Evolutionary conservation across 164 flowering plant genomes (phyloP), one percentile per base, ranked within the genome.

Genomic region (Liriodendron chinense): DNA sequence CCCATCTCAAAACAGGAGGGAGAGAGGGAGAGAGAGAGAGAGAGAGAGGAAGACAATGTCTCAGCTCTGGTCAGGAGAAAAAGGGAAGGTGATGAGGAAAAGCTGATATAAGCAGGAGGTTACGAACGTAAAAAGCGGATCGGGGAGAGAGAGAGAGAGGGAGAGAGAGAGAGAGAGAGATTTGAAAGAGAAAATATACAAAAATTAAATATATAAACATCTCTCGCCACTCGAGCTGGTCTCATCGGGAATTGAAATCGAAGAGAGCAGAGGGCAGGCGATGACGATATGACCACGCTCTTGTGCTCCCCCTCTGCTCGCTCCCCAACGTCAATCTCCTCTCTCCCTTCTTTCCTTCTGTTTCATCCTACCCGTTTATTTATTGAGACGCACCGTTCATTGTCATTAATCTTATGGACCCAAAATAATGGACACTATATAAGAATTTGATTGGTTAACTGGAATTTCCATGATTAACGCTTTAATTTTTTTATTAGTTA

Each of bases 291-390:
- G 49, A 67, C 69, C 69, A 67, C 68, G 68, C 68, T 22, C 68
- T 24, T 25, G 2, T 24, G 14, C 25, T 2, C 2, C 26, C 67
- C 13, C 25, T 12, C 67, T 23, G 1, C 22, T 28, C 49, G 18
- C 43, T 67, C 14, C 26, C 68, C 68, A 2, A 65, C 87, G 87
- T 96, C 96, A 92, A 98, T 98, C 93, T 76, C 91, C 96, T 77
- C 92, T 53, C 18, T 53, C 59, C 0, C 18, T 53, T 53, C 59
- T 16, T 53, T 7, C 18, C 18, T 53, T 53, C 59, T 53, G 2
- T 53, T 9, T 53, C 59, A 10, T 53, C 59, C 18, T 53, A 10
- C 3, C 18, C 18, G 13, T 53, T 53, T 16, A 12, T 53, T 16
- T 16, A 3, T 53, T 53, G 18, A 0, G 43, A 4, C 43, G 6